These are phyloP conservation scores for Tarenaya hassleriana DNA, from an alignment of 345 rosid species.

Conservation along the genomic window DNA sequence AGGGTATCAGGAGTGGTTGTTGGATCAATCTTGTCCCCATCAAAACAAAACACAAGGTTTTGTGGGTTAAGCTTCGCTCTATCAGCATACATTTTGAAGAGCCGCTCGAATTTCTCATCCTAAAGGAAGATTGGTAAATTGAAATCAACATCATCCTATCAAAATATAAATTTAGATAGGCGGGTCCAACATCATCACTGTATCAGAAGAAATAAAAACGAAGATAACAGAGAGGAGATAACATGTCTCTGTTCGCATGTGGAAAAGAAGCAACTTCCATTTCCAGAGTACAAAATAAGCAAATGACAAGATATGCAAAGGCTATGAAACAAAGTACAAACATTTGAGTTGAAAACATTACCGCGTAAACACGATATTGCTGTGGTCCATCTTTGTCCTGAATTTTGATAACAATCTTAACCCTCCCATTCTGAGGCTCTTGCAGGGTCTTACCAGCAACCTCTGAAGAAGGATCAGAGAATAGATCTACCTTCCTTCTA, in stretches of 20 bases:
- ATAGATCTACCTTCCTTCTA: slow-evolving; percentile 29
- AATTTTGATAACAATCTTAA: slow-evolving; percentile 60
- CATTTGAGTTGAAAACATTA: slow-evolving; percentile 25
- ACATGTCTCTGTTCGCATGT: not conserved
- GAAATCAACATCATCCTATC: slow-evolving; percentile 10
- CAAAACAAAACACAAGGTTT: slow-evolving; percentile 60
- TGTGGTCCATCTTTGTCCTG: slow-evolving; percentile 64
- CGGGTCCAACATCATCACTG: no score
- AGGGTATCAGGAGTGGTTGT: slow-evolving; percentile 61
- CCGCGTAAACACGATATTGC: slow-evolving; percentile 62
- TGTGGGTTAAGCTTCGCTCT: slow-evolving; percentile 43
- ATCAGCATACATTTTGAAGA: slow-evolving; percentile 66
- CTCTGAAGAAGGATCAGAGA: slow-evolving; percentile 29
- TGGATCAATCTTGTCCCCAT: slow-evolving; percentile 70
- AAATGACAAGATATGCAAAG: slow-evolving; percentile 2
- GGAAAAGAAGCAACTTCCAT: no score
- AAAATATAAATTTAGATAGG: not conserved
- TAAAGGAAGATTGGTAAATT: slow-evolving; percentile 22
- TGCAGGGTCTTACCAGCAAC: slow-evolving; percentile 30
- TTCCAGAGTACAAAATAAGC: no score
- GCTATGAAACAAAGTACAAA: not conserved
- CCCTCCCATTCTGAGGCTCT: slow-evolving; percentile 37
- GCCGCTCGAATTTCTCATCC: slow-evolving; percentile 86
- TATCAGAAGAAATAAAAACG: no score
- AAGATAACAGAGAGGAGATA: not conserved